These are phyloP conservation scores for Kwoniella sp. DNA, from an alignment of 768 basidiomycete genomes.

Conservation along the genomic window DNA sequence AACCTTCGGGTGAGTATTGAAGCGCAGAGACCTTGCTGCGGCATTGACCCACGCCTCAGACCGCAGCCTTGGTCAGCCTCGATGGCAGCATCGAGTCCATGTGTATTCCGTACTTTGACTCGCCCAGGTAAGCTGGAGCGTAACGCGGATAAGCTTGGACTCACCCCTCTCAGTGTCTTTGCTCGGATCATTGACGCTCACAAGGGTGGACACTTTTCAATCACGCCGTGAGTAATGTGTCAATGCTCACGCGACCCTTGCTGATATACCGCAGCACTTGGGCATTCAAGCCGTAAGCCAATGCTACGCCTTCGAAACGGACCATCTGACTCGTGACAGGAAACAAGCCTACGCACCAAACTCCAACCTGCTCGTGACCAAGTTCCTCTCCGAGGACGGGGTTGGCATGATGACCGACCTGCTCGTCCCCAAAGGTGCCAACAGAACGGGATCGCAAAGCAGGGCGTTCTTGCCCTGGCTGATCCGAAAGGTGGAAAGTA, in stretches of 20 bases:
- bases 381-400: conserved; percentile 84
- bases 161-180: conserved; percentile 56
- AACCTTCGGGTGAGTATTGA: conserved; percentile 34
- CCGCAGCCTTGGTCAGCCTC: conserved; percentile 52
- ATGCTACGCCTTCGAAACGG: not conserved
- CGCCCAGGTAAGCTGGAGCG: conserved; percentile 59
- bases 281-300: conserved; percentile 53
- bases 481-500: conserved; percentile 56
- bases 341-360: conserved; percentile 48
- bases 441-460: conserved; percentile 23
- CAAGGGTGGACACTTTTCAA: conserved; percentile 85
- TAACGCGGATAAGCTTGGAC: not conserved
- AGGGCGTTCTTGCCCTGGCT: conserved; percentile 40
- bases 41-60: conserved; percentile 11
- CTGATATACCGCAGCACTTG: conserved; percentile 23
- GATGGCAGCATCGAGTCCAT: conserved; percentile 66
- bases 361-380: conserved; percentile 72
- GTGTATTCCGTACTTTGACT: conserved; percentile 89
- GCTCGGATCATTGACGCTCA: conserved; percentile 57
- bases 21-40: not conserved
- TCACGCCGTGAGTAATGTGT: conserved; percentile 51
- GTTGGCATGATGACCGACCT: conserved; percentile 77
- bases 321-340: not conserved
- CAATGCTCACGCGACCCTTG: not conserved
- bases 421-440: conserved; percentile 45